A percentile compares a stretch with the other conserved stretches of the same genome.
Conservation (phyloP, 2,329 filamentous ascomycete genomes). For the Chrysosporium queenslandicum region DNA sequence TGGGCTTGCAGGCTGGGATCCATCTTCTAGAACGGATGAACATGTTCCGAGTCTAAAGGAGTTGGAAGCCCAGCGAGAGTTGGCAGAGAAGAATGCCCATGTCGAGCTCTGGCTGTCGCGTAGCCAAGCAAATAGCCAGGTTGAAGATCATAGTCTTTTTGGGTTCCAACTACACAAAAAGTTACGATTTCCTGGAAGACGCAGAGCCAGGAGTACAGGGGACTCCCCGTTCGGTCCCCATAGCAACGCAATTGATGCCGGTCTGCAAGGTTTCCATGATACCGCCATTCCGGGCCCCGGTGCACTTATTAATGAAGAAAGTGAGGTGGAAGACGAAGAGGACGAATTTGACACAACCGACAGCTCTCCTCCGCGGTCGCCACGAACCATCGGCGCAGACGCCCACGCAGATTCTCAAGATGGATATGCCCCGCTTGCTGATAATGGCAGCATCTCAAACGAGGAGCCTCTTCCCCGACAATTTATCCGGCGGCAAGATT, state of each 20-base stretch:
- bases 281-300: constrained; percentile 44
- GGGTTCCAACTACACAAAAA: constrained; percentile 18
- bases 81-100: constrained; percentile 44
- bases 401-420: constrained; percentile 20
- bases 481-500: constrained; percentile 42
- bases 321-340: constrained; percentile 27
- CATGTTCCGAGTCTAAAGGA: constrained; percentile 44
- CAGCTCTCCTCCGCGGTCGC: constrained; percentile 23
- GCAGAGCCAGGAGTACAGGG: constrained; percentile 40
- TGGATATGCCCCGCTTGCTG: constrained; percentile 20
- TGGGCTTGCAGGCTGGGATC: constrained; percentile 40
- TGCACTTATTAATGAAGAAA: constrained; percentile 37
- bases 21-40: constrained; percentile 36
- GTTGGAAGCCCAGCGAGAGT: constrained; percentile 37
- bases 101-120: constrained; percentile 46
- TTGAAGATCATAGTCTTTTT: constrained; percentile 23
- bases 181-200: constrained; percentile 24
- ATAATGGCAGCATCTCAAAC: constrained; percentile 21
- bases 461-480: constrained; percentile 29
- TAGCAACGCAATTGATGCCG: background rate
- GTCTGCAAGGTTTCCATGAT: constrained; percentile 26
- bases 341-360: constrained; percentile 24
- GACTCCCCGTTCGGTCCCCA: constrained; percentile 21
- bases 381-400: constrained; percentile 23
- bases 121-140: constrained; percentile 39